Conservation (phyloP, 2,329 filamentous ascomycete species). For the Aotearoamyces nothofagi region DNA sequence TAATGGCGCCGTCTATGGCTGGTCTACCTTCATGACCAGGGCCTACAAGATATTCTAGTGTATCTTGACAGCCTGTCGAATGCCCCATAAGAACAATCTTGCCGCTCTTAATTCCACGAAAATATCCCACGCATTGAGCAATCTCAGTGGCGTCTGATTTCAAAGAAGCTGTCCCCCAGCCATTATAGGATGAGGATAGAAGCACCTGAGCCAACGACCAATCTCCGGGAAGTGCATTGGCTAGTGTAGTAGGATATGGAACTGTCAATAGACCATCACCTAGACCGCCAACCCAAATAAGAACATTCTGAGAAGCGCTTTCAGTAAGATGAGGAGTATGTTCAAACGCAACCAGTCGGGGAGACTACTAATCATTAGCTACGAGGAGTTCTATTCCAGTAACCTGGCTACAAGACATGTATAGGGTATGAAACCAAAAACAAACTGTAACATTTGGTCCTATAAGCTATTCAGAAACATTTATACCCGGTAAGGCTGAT, state of each 20-base stretch:
- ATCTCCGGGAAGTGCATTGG: conserved; percentile 13
- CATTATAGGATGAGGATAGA: conserved; percentile 24
- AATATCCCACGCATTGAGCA: conserved; percentile 30
- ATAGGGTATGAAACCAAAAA: no score
- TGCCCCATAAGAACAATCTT: conserved; percentile 56
- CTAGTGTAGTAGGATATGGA: conserved; percentile 27
- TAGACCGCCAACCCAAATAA: conserved; percentile 39
- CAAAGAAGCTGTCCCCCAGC: conserved; percentile 28
- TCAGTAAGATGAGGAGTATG: conserved; percentile 10
- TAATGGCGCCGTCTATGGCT: conserved; percentile 41
- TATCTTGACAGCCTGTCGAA: conserved; percentile 54
- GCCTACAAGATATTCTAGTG: conserved; percentile 42
- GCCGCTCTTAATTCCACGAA: conserved; percentile 24
- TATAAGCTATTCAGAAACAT: no score
- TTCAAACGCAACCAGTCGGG: conserved; percentile 19
- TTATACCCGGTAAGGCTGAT: no score
- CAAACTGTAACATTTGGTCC: no score
- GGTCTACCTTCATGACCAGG: conserved; percentile 21
- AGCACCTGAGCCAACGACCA: conserved; percentile 32
- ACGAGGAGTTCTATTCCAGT: no score
- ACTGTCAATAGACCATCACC: conserved; percentile 35
- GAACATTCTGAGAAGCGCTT: conserved; percentile 22
- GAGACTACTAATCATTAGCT: no score
- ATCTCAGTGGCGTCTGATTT: conserved; percentile 32
- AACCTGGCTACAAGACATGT: no score